phyloP scores from a whole-genome alignment of 352 stramenopile genomes.

The Pseudoperonospora humuli region DNA sequence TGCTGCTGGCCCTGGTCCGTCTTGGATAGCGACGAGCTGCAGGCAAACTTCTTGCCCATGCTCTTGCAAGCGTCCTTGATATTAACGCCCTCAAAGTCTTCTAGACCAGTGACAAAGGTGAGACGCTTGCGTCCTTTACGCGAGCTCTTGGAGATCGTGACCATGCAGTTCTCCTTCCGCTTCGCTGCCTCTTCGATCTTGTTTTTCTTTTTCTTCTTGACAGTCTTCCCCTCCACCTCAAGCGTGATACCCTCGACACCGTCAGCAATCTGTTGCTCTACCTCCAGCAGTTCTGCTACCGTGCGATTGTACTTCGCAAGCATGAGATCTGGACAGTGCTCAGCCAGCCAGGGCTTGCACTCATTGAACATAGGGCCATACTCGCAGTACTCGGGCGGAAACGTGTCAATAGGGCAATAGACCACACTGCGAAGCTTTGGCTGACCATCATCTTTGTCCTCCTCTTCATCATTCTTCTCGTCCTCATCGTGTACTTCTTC shows the following conservation, averaged over 20 bases:
- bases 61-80: constrained; percentile 80
- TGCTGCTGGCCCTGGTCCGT: constrained; percentile 67
- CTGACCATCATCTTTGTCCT: constrained; percentile 28
- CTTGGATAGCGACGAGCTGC: constrained; percentile 73
- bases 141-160: constrained; percentile 63
- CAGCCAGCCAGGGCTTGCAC: constrained; percentile 73
- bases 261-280: constrained; percentile 69
- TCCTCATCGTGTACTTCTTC: constrained; percentile 38
- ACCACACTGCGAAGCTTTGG: constrained; percentile 53
- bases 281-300: constrained; percentile 62
- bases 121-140: constrained; percentile 75
- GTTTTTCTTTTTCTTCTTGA: constrained; percentile 82
- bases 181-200: constrained; percentile 71
- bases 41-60: constrained; percentile 77
- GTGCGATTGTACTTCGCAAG: constrained; percentile 84
- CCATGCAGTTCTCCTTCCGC: constrained; percentile 55
- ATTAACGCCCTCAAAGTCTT: constrained; percentile 74
- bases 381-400: constrained; percentile 81
- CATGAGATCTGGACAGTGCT: constrained; percentile 62
- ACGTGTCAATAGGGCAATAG: constrained; percentile 80
- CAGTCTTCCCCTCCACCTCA: constrained; percentile 58
- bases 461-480: constrained; percentile 39
- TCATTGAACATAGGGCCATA: constrained; percentile 82
- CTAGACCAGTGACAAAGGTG: constrained; percentile 74
- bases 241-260: constrained; percentile 73